Conservation (phyloP, 352 stramenopile genomes). For the Pythium utonaiense region DNA sequence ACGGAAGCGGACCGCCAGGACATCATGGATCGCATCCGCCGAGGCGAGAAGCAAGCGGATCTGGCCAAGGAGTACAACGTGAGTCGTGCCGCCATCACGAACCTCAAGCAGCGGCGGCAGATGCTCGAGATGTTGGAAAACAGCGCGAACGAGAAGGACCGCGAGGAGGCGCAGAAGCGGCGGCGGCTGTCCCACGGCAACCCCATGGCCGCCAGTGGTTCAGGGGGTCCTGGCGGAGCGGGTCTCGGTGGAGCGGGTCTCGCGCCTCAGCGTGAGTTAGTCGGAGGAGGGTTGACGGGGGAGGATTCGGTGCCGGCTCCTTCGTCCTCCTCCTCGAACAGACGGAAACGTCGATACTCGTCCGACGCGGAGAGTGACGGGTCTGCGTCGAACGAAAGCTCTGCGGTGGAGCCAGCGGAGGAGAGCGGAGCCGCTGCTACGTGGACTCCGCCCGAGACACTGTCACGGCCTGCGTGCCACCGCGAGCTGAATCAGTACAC, state of each 20-base stretch:
- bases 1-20: slow-evolving; percentile 17
- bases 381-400: not conserved
- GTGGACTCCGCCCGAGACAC: not conserved
- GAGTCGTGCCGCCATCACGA: slow-evolving; percentile 19
- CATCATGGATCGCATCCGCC: slow-evolving; percentile 20
- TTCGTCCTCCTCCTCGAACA: not conserved
- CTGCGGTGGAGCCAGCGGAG: not conserved
- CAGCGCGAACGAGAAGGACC: not conserved
- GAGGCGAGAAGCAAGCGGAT: slow-evolving; percentile 17
- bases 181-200: not conserved
- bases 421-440: not conserved
- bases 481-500: not conserved
- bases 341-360: not conserved
- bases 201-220: not conserved
- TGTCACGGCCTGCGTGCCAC: not conserved
- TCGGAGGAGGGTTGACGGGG: not conserved
- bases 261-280: not conserved
- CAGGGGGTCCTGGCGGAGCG: not conserved
- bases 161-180: slow-evolving; percentile 3
- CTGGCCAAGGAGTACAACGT: slow-evolving; percentile 22
- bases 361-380: not conserved
- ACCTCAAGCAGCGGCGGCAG: slow-evolving; percentile 14
- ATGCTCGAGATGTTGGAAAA: slow-evolving; percentile 12
- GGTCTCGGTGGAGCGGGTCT: not conserved
- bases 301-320: not conserved